Evolutionary conservation across 129 eudicot species (phyloP).

Genomic region (Flaveria linearis): DNA sequence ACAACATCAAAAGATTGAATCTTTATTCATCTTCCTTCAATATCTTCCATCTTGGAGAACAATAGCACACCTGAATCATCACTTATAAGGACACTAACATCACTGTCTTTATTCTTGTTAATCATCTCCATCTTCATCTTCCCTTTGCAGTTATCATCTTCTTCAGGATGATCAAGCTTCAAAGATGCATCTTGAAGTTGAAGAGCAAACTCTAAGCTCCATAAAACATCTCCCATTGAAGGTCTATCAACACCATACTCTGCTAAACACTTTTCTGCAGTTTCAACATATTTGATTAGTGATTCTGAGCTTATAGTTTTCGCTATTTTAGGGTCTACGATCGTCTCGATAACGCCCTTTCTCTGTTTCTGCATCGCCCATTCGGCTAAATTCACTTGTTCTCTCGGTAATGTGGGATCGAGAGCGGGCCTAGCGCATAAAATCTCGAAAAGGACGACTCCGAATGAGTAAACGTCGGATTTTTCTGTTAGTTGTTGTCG

Average conservation of each 20-base stretch:
- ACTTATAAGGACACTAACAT: slow-evolving; percentile 41
- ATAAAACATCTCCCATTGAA: slow-evolving; percentile 84
- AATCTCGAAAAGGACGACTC: slow-evolving; percentile 90
- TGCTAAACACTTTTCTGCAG: slow-evolving; percentile 80
- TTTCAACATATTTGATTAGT: slow-evolving; percentile 64
- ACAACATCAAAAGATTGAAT: slow-evolving; percentile 23
- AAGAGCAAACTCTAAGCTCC: slow-evolving; percentile 76
- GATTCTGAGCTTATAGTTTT: slow-evolving; percentile 53
- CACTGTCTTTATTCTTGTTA: slow-evolving; percentile 14
- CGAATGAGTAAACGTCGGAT: slow-evolving; percentile 94
- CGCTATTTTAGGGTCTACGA: slow-evolving; percentile 56
- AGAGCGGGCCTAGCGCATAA: slow-evolving; percentile 87
- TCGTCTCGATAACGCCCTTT: slow-evolving; percentile 58
- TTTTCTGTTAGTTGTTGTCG: slow-evolving; percentile 96
- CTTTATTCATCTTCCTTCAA: slow-evolving; percentile 62
- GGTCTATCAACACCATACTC: slow-evolving; percentile 90
- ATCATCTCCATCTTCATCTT: slow-evolving; percentile 16
- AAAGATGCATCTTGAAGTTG: slow-evolving; percentile 70
- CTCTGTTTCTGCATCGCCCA: slow-evolving; percentile 79
- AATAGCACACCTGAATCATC: slow-evolving; percentile 76
- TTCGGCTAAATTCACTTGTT: slow-evolving; percentile 89
- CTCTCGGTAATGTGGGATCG: slow-evolving; percentile 80
- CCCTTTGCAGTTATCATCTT: slow-evolving; percentile 25
- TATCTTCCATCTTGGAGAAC: slow-evolving; percentile 55
- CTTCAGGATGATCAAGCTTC: slow-evolving; percentile 39